phyloP scores from a whole-genome alignment of 2,329 filamentous ascomycete species.

The Metarhizium brunneum region DNA sequence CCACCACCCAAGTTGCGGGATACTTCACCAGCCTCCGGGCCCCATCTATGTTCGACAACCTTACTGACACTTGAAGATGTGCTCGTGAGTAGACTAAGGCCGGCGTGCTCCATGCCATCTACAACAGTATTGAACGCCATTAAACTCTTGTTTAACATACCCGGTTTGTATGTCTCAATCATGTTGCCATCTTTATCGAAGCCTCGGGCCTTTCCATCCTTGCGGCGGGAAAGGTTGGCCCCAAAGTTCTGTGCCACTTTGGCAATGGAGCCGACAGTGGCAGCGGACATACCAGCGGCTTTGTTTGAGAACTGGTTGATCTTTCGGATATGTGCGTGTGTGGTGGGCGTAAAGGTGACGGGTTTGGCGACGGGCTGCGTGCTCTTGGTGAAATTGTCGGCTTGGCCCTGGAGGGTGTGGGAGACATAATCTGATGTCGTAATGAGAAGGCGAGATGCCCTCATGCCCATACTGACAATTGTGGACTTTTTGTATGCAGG shows the following conservation, averaged over 20 bases:
- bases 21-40: slow-evolving; percentile 71
- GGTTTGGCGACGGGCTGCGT: slow-evolving; percentile 71
- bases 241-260: slow-evolving; percentile 86
- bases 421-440: slow-evolving; percentile 75
- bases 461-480: slow-evolving; percentile 77
- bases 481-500: slow-evolving; percentile 86
- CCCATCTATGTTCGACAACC: slow-evolving; percentile 84
- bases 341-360: slow-evolving; percentile 77
- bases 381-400: slow-evolving; percentile 71
- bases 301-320: slow-evolving; percentile 78
- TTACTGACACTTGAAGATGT: slow-evolving; percentile 72
- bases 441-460: slow-evolving; percentile 84
- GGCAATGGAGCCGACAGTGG: slow-evolving; percentile 77
- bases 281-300: slow-evolving; percentile 71
- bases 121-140: slow-evolving; percentile 94
- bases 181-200: slow-evolving; percentile 62
- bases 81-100: slow-evolving; percentile 65
- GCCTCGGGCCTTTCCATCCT: slow-evolving; percentile 45
- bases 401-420: slow-evolving; percentile 66
- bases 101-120: slow-evolving; percentile 85
- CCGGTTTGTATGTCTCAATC: slow-evolving; percentile 67
- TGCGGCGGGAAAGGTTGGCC: slow-evolving; percentile 52
- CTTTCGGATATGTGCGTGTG: slow-evolving; percentile 76
- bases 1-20: slow-evolving; percentile 70
- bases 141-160: slow-evolving; percentile 86